Evolutionary conservation across 2,329 filamentous ascomycete genomes (phyloP).

Genomic region (Scedosporium minutisporum): DNA sequence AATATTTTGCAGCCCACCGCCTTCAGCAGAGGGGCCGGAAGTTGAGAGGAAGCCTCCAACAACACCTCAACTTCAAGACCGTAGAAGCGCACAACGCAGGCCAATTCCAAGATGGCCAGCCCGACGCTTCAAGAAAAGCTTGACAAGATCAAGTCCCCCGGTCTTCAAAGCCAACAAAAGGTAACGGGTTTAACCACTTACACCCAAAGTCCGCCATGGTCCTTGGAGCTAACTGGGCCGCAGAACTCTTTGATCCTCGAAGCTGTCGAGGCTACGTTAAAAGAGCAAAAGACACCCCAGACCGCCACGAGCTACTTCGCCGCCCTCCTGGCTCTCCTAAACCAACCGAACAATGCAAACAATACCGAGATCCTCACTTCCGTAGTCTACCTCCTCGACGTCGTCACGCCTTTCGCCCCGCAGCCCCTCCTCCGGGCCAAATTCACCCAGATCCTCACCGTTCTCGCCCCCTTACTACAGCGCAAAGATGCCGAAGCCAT

Average conservation of each 20-base stretch:
- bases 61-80: not conserved
- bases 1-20: not conserved
- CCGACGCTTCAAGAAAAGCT: slow-evolving; percentile 73
- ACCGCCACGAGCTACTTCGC: slow-evolving; percentile 92
- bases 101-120: slow-evolving; percentile 32
- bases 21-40: not conserved
- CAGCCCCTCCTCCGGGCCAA: slow-evolving; percentile 83
- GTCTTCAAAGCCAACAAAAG: slow-evolving; percentile 90
- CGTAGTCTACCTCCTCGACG: slow-evolving; percentile 89
- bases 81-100: not conserved
- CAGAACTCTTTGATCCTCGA: slow-evolving; percentile 79
- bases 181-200: not conserved
- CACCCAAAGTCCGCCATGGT: not conserved
- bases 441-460: slow-evolving; percentile 84
- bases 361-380: slow-evolving; percentile 79
- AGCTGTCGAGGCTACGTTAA: slow-evolving; percentile 86
- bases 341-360: slow-evolving; percentile 58
- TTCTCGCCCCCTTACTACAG: slow-evolving; percentile 75
- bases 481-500: slow-evolving; percentile 77
- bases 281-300: slow-evolving; percentile 73
- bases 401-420: slow-evolving; percentile 77
- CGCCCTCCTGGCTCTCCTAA: slow-evolving; percentile 80
- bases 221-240: not conserved
- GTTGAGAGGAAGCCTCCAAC: not conserved
- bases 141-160: slow-evolving; percentile 93